Evolutionary conservation across 2,329 filamentous ascomycete genomes (phyloP), one percentile per base, ranked within the genome.

Genomic region (Trichoderma atrobrunneum): DNA sequence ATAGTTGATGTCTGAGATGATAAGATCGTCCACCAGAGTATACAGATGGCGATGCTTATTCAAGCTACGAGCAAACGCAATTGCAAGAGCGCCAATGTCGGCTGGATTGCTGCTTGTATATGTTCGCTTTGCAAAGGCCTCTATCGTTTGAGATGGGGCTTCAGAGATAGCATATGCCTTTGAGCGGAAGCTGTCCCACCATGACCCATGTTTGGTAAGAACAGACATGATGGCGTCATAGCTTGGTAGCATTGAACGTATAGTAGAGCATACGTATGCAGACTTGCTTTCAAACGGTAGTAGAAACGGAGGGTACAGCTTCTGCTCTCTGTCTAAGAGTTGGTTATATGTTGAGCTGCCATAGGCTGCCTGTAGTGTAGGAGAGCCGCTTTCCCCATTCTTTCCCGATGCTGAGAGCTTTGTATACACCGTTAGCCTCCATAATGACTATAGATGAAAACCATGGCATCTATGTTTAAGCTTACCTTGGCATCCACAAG

Each of bases 101-200:
- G 79, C 79, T n/a, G 83, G 81, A 18, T 79, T 81, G 1, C 76
- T 78, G 21, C 79, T 79, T 0, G 78, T 77, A 60, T 84, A 77
- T 18, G 80, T 80, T 57, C 80, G 77, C 57, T 79, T 74, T 14
- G 81, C 81, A 70, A 83, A 85, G 21, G 81, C 75, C 26, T 79
- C 32, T 1, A 84, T 75, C 0, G 78, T 78, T 61, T 80, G 78
- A 24, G 80, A 75, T 10, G 73, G 61, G 0, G 75, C 73, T 7
- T 78, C 64, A 8, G 73, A 79, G 12, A 81, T 83, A 14, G 80
- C 82, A 71, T 79, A 81, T 59, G 80, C 81, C 71, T 84, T 84
- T 70, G 79, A 78, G 36, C 81, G 79, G 79, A 81, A 84, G 28
- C 81, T 81, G 56, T 77, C 74, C 82, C 83, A 85, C 82, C 82